Evolutionary conservation across 345 rosid genomes (phyloP), one percentile per base, ranked within the genome.

Genomic region (Turritis glabra): DNA sequence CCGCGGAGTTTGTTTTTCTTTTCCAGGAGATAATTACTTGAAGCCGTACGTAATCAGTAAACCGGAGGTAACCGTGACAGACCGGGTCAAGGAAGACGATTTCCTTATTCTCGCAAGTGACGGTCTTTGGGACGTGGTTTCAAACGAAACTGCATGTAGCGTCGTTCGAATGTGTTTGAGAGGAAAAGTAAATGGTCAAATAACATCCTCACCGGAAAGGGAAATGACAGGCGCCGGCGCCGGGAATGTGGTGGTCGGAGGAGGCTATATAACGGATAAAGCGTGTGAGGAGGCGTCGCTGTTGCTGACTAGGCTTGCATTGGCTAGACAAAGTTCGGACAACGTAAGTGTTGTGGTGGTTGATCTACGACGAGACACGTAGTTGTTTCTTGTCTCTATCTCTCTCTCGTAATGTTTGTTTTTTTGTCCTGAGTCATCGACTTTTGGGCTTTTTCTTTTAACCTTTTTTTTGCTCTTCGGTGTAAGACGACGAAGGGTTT

Each of bases 311-410:
- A 88, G 85, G 83, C 80, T 91, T 79, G 95, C 98, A 2, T 78
- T 94, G 78, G 93, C 92, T 10, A 82, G 93, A 83, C 91, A 80
- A 15, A 94, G 90, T 57, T 57, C 88, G 19, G 98, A 94, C 84
- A 94, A 94, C 79, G 95, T 94, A 30, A 94, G 93, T 73, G 96
- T 94, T 0, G 89, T 94, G 32, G 97, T 91, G 82, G 98, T 94
- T 72, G 93, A 94, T 82, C 86, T 94, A 2, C 76, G 84, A 74
- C 76, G 57, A 56, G 78, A 76, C 87, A 82, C 84, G 89, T 81
- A 85, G 67, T 23, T 55, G 72, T 54, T 29, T 72, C 44, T 51
- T 62, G 26, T 72, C 29, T 71, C 21, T 61, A 11, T 70, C 54
- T 44, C 53, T 60, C 47, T 35, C n/a, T 58, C 37, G 79, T 61